Evolutionary conservation across 1,284 basidiomycete genomes (phyloP), one percentile per base, ranked within the genome.

Genomic region (Pisolithus thermaeus): DNA sequence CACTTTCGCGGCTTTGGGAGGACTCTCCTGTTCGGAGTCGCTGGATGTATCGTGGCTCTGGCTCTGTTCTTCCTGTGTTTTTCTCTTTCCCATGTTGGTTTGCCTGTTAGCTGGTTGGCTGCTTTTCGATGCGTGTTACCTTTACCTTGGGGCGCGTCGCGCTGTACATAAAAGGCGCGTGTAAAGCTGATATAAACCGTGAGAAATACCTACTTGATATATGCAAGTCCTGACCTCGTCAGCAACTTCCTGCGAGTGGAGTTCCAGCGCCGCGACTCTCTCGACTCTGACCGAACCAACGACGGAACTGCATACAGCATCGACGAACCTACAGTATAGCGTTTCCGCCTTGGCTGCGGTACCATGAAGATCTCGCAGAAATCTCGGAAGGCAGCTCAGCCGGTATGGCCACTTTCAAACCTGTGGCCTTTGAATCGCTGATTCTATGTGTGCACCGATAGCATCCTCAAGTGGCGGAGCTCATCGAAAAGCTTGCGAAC

Each of bases 301-400:
- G 9, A 25, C 58, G 22, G 22, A 47, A 42, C n/a, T 40, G 3
- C 40, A n/a, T 47, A n/a, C 53, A 45, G 41, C 42, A 23, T 50
- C 54, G 58, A 57, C 50, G 55, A 55, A 47, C 51, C 50, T 57
- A 48, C 51, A 35, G 5, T 5, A 49, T 55, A 49, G 60, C 63
- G 63, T 61, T 63, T 71, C 75, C 73, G 62, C 67, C 63, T 76
- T 79, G 73, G 70, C 68, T 67, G 65, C 68, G 65, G 78, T 77
- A 79, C 68, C 64, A 90, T 90, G 87, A 89, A 84, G 79, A 88
- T 90, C 70, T 73, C 79, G 60, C 83, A 84, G 68, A 87, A 86
- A 74, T 81, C 85, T 50, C 89, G 87, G 81, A 84, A 80, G 73
- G 78, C 80, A 60, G 76, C 78, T 56, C 75, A 84, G 60, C 87